Evolutionary conservation across 1,139 yeast species (phyloP), one percentile per base, ranked within the genome.

Genomic region (Pichia sp.): DNA sequence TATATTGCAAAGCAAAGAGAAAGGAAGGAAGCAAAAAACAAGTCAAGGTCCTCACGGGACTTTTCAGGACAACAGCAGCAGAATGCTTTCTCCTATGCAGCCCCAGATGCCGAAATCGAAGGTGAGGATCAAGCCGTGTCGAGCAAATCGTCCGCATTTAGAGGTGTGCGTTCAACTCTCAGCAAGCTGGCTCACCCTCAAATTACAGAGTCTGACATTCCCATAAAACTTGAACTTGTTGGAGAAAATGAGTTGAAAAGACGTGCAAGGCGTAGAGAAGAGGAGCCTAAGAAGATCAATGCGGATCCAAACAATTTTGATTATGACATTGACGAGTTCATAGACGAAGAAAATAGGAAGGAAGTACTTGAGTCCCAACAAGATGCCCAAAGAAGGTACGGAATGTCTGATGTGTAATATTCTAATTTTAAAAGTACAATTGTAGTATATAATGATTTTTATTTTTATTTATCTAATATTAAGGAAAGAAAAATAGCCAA

Each of bases 291-390:
- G 51, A 52, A 57, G 2, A 3, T 49, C 2, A 69, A 63, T 42
- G 29, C 49, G 7, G 60, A 73, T 57, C 77, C 77, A 4, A 68
- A 72, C 62, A 62, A 59, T 32, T 75, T 67, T 61, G 78, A 75
- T 59, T 75, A 78, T 58, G 79, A 77, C 46, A 67, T 81, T 51
- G 80, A 81, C 59, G 75, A 73, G 53, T 67, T 80, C 36, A 76
- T 77, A 52, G 70, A 72, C 47, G 81, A 79, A 59, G 79, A 77
- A 61, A 65, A 73, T 31, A 71, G 52, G 19, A 58, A 57, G 2
- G 71, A 68, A 30, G 47, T 43, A 16, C 38, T 45, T 2, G 64
- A 61, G 31, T 30, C 26, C 46, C 42, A 44, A 23, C 16, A 44
- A 26, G 49, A 45, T 8, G 44, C 47, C 7, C 32, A 44, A 30